Conservation (phyloP, 129 eudicot species). For the Escallonia rubra region DNA sequence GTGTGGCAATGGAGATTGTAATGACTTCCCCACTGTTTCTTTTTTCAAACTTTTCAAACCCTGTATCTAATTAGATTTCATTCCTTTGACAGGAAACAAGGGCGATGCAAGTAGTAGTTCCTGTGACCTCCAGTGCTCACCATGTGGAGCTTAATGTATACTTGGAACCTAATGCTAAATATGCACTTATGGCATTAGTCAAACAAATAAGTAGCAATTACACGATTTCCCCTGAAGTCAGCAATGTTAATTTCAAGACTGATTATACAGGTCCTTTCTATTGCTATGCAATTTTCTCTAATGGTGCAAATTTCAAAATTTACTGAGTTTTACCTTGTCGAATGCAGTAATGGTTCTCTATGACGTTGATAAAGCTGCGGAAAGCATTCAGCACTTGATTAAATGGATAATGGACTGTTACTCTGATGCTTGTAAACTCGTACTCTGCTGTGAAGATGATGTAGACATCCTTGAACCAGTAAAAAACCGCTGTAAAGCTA, state of each 20-base stretch:
- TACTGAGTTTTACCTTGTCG: neutral
- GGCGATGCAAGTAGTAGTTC: conserved; percentile 54
- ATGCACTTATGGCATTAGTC: conserved; percentile 74
- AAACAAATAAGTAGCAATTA: conserved; percentile 58
- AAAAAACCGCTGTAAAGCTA: conserved; percentile 59
- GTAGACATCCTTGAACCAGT: conserved; percentile 50
- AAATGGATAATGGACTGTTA: conserved; percentile 92
- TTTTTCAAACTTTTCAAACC: too few relatives aligned
- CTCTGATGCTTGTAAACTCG: conserved; percentile 70
- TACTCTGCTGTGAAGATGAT: conserved; percentile 79
- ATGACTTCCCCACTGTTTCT: too few relatives aligned
- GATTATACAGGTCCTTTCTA: conserved; percentile 53
- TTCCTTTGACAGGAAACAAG: conserved; percentile 47
- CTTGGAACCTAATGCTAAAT: conserved; percentile 59
- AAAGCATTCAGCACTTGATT: conserved; percentile 70
- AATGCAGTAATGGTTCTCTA: conserved; percentile 74
- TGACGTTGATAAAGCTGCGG: conserved; percentile 75
- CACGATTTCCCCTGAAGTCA: conserved; percentile 54
- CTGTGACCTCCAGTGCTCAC: conserved; percentile 54
- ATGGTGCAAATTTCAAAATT: conserved; percentile 3
- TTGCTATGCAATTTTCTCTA: conserved; percentile 5
- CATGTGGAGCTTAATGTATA: conserved; percentile 69
- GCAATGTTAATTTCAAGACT: conserved; percentile 51
- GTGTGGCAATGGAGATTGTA: too few relatives aligned
- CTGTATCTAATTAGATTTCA: too few relatives aligned